phyloP scores from a whole-genome alignment of 106 monocot species.

The Dioscorea alata region DNA sequence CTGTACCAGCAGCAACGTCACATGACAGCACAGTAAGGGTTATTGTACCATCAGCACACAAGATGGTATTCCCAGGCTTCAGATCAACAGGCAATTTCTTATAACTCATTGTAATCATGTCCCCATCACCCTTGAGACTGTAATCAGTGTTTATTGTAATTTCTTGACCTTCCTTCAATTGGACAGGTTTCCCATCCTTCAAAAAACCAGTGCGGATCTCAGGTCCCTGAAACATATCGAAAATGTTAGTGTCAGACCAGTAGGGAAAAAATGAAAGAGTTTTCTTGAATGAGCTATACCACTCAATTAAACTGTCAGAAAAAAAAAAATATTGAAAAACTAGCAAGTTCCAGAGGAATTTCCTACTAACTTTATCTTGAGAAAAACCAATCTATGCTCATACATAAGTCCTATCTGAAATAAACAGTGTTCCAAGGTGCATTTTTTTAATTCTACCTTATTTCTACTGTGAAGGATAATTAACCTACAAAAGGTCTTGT shows the following conservation, averaged over 20 bases:
- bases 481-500: no score
- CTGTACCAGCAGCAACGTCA: constrained; percentile 62
- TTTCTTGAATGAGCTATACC: no score
- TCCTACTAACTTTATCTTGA: no score
- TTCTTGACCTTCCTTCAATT: constrained; percentile 78
- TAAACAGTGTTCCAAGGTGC: no score
- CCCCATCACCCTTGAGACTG: constrained; percentile 63
- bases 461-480: no score
- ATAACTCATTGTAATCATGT: constrained; percentile 84
- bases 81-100: constrained; percentile 83
- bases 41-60: constrained; percentile 91
- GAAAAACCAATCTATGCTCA: no score
- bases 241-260: background rate
- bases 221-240: constrained; percentile 49
- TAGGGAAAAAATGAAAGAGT: no score
- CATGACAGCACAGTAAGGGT: constrained; percentile 73
- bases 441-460: no score
- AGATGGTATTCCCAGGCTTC: constrained; percentile 71
- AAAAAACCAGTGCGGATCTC: constrained; percentile 94
- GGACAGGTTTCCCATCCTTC: constrained; percentile 81
- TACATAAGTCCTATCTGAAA: no score
- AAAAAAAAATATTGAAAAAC: no score
- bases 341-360: no score
- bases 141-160: constrained; percentile 82
- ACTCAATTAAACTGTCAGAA: no score